A percentile compares a stretch with the other conserved stretches of the same genome.
These are phyloP conservation scores for Pyrenochaeta sp. DNA, from an alignment of 2,329 filamentous ascomycete species.

Conservation along the genomic window DNA sequence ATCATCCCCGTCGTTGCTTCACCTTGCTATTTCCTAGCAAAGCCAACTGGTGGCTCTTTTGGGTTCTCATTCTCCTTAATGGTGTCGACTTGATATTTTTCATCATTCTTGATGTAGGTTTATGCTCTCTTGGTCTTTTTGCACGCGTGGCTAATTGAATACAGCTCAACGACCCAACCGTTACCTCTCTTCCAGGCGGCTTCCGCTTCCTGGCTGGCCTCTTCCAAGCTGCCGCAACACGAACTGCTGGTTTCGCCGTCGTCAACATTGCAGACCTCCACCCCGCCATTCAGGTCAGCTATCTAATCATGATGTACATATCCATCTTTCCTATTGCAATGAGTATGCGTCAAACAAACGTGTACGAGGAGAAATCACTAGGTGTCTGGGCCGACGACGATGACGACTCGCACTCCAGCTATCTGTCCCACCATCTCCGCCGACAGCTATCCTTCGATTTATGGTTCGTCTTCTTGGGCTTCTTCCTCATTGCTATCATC, in stretches of 20 bases:
- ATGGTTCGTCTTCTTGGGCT: constrained; percentile 94
- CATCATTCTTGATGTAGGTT: constrained; percentile 83
- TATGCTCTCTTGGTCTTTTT: background rate
- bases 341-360: constrained; percentile 90
- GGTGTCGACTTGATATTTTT: constrained; percentile 88
- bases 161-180: constrained; percentile 74
- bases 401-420: constrained; percentile 73
- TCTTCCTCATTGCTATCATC: constrained; percentile 90
- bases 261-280: constrained; percentile 81
- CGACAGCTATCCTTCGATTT: constrained; percentile 95
- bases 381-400: constrained; percentile 72
- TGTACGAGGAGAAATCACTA: constrained; percentile 90
- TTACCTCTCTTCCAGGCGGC: constrained; percentile 74
- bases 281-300: constrained; percentile 90
- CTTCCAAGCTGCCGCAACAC: constrained; percentile 88
- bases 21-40: constrained; percentile 89
- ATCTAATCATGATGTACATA: constrained; percentile 99
- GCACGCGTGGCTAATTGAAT: constrained; percentile 5
- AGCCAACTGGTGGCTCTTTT: constrained; percentile 96
- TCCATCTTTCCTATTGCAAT: constrained; percentile 97
- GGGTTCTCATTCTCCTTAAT: constrained; percentile 83
- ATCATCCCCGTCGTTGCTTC: constrained; percentile 95
- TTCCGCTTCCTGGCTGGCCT: constrained; percentile 84
- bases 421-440: constrained; percentile 89
- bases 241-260: constrained; percentile 89